A percentile compares a stretch with the other conserved stretches of the same genome.
Conservation (phyloP, 805 yeast species). For the Hanseniaspora occidentalis region DNA sequence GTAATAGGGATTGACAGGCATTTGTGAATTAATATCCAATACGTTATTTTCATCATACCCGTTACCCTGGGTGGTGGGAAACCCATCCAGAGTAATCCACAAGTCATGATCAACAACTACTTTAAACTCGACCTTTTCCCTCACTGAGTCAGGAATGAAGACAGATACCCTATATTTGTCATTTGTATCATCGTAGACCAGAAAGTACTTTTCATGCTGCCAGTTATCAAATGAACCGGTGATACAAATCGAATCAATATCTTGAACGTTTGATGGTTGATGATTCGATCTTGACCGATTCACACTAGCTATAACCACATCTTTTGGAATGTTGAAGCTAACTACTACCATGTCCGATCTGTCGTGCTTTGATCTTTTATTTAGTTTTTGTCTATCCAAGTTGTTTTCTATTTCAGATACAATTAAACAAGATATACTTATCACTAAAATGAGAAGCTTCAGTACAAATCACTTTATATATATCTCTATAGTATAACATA, state of each 20-base stretch:
- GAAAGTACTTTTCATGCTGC: not conserved
- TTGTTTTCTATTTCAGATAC: too few relatives aligned
- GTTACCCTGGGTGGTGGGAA: not conserved
- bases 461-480: too few relatives aligned
- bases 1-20: too few relatives aligned
- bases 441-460: too few relatives aligned
- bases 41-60: not conserved
- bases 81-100: not conserved
- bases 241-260: not conserved
- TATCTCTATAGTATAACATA: too few relatives aligned
- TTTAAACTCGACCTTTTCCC: not conserved
- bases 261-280: too few relatives aligned
- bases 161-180: too few relatives aligned
- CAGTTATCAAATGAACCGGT: constrained; percentile 1
- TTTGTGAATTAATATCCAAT: not conserved
- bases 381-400: not conserved
- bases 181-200: not conserved
- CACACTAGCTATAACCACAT: not conserved
- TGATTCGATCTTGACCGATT: too few relatives aligned
- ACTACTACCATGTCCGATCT: not conserved
- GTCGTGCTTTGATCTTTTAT: not conserved
- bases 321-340: not conserved
- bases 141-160: too few relatives aligned
- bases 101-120: not conserved
- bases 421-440: too few relatives aligned